Conservation (phyloP, 2,329 filamentous ascomycete genomes). For the Trichoderma sp. region DNA sequence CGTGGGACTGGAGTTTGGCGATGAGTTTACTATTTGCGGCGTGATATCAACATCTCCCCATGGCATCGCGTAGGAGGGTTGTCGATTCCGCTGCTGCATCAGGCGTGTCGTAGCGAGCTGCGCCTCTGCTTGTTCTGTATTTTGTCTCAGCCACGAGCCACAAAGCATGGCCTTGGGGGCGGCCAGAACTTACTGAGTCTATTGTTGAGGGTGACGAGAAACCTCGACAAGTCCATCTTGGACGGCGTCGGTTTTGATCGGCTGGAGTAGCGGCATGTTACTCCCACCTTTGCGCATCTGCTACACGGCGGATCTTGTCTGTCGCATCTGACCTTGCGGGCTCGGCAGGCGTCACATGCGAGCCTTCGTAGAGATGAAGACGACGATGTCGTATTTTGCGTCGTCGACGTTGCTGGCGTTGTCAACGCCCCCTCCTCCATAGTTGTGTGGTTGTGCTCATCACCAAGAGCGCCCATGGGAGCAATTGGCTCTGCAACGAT, state of each 20-base stretch:
- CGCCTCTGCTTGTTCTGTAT: slow-evolving; percentile 12
- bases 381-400: not conserved
- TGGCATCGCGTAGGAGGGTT: not conserved
- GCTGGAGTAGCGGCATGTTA: slow-evolving; percentile 9
- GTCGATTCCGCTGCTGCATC: not conserved
- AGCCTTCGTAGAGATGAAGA: not conserved
- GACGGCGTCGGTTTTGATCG: slow-evolving; percentile 9
- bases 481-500: not conserved
- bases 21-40: not conserved
- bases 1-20: not conserved
- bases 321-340: slow-evolving; percentile 16
- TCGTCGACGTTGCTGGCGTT: not conserved
- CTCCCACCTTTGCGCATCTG: slow-evolving; percentile 10
- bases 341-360: slow-evolving; percentile 12
- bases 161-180: not conserved
- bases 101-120: slow-evolving; percentile 3
- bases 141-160: not conserved
- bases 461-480: not conserved
- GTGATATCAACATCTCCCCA: not conserved
- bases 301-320: slow-evolving; percentile 3
- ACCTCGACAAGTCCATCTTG: slow-evolving; percentile 10
- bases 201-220: not conserved
- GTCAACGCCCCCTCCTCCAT: not conserved
- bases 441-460: not conserved
- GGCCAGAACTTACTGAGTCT: not conserved